These are phyloP conservation scores for Phytophthora litchii DNA, from an alignment of 352 stramenopile species.

Conservation along the genomic window DNA sequence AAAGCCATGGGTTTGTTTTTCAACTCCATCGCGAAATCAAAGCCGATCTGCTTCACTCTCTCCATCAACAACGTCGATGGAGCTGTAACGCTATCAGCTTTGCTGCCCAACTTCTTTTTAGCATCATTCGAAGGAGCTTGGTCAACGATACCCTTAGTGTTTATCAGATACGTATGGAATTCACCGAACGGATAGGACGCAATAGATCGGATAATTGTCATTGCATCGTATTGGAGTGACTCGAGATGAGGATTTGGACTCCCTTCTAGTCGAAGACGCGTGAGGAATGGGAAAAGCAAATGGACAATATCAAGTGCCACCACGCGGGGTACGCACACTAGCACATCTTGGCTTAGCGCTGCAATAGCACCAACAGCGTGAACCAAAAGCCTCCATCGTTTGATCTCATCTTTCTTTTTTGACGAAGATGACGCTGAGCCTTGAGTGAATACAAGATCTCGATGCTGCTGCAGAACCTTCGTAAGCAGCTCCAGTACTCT, in stretches of 20 bases:
- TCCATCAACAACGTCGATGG: constrained; percentile 43
- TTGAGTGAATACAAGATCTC: constrained; percentile 10
- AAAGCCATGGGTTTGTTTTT: constrained; percentile 38
- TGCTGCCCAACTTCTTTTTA: constrained; percentile 13
- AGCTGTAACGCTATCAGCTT: background rate
- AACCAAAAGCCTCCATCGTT: constrained; percentile 50
- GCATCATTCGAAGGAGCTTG: background rate
- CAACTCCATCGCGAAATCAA: constrained; percentile 64
- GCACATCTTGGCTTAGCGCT: constrained; percentile 63
- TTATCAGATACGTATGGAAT: constrained; percentile 47
- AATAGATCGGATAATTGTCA: constrained; percentile 56
- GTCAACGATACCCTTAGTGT: constrained; percentile 20
- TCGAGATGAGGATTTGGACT: constrained; percentile 29
- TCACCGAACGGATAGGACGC: constrained; percentile 70
- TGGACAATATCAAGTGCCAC: constrained; percentile 48
- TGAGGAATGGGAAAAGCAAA: constrained; percentile 44
- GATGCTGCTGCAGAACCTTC: constrained; percentile 31
- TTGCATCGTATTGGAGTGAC: constrained; percentile 51
- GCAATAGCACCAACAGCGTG: constrained; percentile 58
- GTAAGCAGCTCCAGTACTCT: constrained; percentile 58
- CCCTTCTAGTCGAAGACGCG: constrained; percentile 8
- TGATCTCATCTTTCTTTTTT: constrained; percentile 30
- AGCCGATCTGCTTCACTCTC: constrained; percentile 60
- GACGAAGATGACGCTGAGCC: constrained; percentile 2
- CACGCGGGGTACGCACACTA: constrained; percentile 62